Evolutionary conservation across 345 rosid species (phyloP), one percentile per base, ranked within the genome.

Genomic region (Barbarea vulgaris): DNA sequence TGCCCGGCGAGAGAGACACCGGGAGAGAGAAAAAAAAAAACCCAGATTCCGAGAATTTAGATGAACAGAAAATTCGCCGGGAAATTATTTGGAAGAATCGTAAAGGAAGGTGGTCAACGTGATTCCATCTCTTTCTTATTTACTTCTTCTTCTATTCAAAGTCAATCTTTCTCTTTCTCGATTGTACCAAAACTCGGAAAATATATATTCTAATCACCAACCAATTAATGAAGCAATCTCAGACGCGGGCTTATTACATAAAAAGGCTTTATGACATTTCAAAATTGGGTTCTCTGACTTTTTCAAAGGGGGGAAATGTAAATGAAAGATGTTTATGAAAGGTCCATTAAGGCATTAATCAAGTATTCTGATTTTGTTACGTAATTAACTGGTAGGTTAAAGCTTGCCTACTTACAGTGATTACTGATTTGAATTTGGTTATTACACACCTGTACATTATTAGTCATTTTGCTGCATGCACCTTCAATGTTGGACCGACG

Each of bases 1-100:
- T 64, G 28, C 36, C 33, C 18, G 44, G 77, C 54, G 57, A 55
- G 22, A 44, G 14, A 55, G 37, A 73, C 55, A 59, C 67, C 41
- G 42, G 53, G 47, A n/a, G n/a, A n/a, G n/a, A n/a, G n/a, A 36
- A 27, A 25, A 6, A 0, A 10, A 37, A 24, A 62, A 11, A 53
- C 24, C 68, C 64, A 54, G 69, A 73, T 70, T 74, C 85, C 76
- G 85, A 78, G 83, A 27, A 77, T 70, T 28, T 27, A 47, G 80
- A 54, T 70, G 66, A 37, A 48, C 34, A 44, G 24, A 33, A n/a
- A 64, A 64, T 9, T 18, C 84, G 79, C 53, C 73, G 69, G 11
- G 15, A 30, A 10, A 25, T 18, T 33, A 34, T 34, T 11, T 11
- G 37, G 62, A 57, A 57, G 42, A 52, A 64, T 5, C 2, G 12